Conservation (phyloP, 148 eudicot species). For the Nepenthes gracilis region DNA sequence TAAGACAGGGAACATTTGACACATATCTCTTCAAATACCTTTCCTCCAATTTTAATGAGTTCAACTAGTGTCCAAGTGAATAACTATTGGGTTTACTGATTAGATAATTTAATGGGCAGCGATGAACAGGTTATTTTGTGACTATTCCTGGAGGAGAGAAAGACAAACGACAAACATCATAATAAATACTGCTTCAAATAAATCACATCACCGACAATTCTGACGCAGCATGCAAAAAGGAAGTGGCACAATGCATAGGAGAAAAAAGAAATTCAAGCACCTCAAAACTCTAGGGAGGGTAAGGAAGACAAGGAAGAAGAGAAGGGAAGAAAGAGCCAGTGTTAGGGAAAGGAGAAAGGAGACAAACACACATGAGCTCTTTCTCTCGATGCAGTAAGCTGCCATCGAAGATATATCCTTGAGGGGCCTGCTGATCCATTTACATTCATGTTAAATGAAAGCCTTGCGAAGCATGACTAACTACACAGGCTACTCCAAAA, state of each 20-base stretch:
- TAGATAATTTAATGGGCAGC: no score
- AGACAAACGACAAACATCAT: no score
- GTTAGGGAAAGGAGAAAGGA: slow-evolving; percentile 94
- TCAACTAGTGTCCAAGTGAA: no score
- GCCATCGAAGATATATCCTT: slow-evolving; percentile 97
- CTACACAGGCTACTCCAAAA: slow-evolving; percentile 39
- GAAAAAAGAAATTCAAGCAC: slow-evolving; percentile 13
- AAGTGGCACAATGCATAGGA: slow-evolving; percentile 8
- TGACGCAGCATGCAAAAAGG: not conserved
- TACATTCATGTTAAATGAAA: slow-evolving; percentile 72
- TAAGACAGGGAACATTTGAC: no score
- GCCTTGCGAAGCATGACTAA: slow-evolving; percentile 45
- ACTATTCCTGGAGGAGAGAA: no score
- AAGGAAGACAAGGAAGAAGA: slow-evolving; percentile 57
- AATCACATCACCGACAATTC: not conserved
- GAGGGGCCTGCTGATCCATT: slow-evolving; percentile 96
- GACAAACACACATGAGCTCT: slow-evolving; percentile 99
- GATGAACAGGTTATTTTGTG: no score
- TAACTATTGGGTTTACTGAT: no score
- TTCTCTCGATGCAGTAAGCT: slow-evolving; percentile 95
- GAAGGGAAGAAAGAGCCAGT: slow-evolving; percentile 80
- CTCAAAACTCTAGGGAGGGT: slow-evolving; percentile 29
- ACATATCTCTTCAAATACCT: no score
- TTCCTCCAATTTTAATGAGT: no score
- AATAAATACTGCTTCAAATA: no score